Evolutionary conservation across 2,329 filamentous ascomycete species (phyloP), one percentile per base, ranked within the genome.

Genomic region (Penicillium hordei): DNA sequence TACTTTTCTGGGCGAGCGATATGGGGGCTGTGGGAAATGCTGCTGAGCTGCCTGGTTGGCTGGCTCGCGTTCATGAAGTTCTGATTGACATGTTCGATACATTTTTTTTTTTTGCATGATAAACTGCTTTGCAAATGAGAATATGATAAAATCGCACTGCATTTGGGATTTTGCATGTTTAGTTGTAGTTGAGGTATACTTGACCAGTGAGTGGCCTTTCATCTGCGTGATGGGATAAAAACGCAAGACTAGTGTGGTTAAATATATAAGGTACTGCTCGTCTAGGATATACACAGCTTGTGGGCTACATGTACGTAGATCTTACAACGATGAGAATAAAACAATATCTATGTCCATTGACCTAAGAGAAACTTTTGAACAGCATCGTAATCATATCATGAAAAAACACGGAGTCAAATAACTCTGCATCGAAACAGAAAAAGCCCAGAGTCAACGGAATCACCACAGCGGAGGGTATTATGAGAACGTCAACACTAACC

Each of bases 401-500:
- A 57, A 34, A 57, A 38, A 27, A 57, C 19, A 34, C 34, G 40
- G 33, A 57, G 48, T 39, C 23, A 9, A 48, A 21, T 46, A 52
- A 45, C 48, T 57, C 54, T 57, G 48, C 53, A 56, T 52, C 42
- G 44, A 27, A 52, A 39, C 27, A 52, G 29, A 38, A 46, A 46
- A 34, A 40, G 55, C 49, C 55, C 49, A 52, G 19, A 46, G 55
- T 53, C 55, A 53, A 57, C 55, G 55, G 55, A 57, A 57, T 49
- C 44, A 55, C 55, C 55, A 57, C 48, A 57, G 55, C 49, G 55
- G 49, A 52, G 55, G 55, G 55, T 57, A 57, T 57, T 57, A 57
- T 57, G 49, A 57, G 49, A 57, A 48, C 55, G 31, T 46, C 48
- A 45, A 52, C 53, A 56, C 53, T 52, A 52, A 54, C 52, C 52